Conservation (phyloP, 768 basidiomycete genomes). For the Rhodotorula graminis region DNA sequence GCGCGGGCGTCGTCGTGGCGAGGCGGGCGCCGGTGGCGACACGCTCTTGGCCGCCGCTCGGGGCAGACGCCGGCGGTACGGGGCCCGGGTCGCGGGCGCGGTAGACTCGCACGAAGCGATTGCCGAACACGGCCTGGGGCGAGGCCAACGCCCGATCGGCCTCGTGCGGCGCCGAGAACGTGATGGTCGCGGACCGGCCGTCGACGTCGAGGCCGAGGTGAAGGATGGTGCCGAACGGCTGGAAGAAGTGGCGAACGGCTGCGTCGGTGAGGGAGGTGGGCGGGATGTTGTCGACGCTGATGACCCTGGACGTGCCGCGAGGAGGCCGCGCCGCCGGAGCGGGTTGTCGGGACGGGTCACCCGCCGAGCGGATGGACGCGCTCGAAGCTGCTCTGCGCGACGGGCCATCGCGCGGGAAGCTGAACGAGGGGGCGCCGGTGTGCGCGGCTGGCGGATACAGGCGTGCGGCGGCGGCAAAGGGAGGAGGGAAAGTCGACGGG, state of each 20-base stretch:
- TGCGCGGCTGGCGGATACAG: no score
- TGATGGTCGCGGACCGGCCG: constrained; percentile 42
- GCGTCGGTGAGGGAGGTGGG: constrained; percentile 71
- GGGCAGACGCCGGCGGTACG: no score
- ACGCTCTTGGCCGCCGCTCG: no score
- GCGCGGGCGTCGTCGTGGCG: constrained; percentile 20
- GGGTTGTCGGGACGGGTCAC: not conserved
- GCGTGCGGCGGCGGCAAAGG: not conserved
- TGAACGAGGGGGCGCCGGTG: no score
- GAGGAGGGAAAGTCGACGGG: not conserved
- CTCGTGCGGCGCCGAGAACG: constrained; percentile 74
- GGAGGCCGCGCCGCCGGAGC: not conserved
- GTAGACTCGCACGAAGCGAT: constrained; percentile 90
- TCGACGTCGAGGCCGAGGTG: constrained; percentile 78
- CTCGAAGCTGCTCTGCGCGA: not conserved
- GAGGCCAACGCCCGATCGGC: constrained; percentile 86
- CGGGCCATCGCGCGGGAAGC: no score
- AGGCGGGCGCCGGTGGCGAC: not conserved
- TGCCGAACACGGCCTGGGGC: constrained; percentile 89
- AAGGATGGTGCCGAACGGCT: constrained; percentile 83
- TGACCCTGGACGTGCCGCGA: constrained; percentile 61
- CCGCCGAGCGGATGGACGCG: not conserved
- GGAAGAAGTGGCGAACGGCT: constrained; percentile 80
- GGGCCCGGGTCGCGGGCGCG: constrained; percentile 59
- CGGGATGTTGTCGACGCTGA: constrained; percentile 93